phyloP scores from a whole-genome alignment of 2,329 filamentous ascomycete genomes.

The Aspergillus candidus region DNA sequence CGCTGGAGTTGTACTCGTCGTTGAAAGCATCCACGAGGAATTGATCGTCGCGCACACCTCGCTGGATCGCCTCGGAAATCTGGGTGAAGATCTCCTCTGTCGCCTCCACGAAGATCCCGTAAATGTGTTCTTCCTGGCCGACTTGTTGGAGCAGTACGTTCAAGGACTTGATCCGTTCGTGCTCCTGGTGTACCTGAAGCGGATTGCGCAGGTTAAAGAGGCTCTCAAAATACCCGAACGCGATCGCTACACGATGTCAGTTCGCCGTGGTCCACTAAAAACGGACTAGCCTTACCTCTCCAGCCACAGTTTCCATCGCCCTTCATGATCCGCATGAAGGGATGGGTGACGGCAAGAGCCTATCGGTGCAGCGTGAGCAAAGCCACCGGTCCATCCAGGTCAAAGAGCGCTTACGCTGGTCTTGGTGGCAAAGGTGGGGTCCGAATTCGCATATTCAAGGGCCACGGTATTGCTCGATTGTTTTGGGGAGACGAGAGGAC shows the following conservation, averaged over 20 bases:
- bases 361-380: constrained; percentile 35
- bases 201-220: constrained; percentile 63
- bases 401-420: constrained; percentile 57
- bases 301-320: constrained; percentile 97
- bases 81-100: constrained; percentile 62
- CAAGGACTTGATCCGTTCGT: constrained; percentile 64
- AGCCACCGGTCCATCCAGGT: not conserved
- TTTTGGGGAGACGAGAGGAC: constrained; percentile 73
- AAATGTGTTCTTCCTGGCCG: constrained; percentile 63
- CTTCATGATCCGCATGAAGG: constrained; percentile 77
- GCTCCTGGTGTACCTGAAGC: constrained; percentile 62
- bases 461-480: constrained; percentile 71
- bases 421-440: constrained; percentile 78
- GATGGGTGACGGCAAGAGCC: constrained; percentile 77
- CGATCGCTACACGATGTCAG: constrained; percentile 60
- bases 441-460: constrained; percentile 80
- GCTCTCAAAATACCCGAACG: constrained; percentile 87
- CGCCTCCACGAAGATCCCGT: constrained; percentile 78
- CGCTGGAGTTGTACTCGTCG: constrained; percentile 57
- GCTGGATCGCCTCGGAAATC: constrained; percentile 53
- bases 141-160: constrained; percentile 63
- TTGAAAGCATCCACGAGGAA: constrained; percentile 69
- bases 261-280: constrained; percentile 7
- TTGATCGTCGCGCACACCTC: constrained; percentile 50
- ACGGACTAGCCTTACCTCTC: constrained; percentile 66